phyloP scores from a whole-genome alignment of 1,284 basidiomycete genomes.

The Fistulina hepatica region DNA sequence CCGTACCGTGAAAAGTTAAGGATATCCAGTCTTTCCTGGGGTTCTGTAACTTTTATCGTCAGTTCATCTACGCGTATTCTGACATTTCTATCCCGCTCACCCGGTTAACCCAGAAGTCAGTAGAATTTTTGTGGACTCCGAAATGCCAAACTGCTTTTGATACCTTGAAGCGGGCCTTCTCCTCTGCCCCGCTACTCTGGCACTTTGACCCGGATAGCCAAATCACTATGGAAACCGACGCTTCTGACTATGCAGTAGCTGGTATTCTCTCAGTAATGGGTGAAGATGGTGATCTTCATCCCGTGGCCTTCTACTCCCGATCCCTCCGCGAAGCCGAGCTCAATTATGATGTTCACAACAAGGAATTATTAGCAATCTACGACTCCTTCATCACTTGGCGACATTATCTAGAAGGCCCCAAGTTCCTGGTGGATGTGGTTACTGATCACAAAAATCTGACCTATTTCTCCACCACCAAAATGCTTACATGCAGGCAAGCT shows the following conservation, averaged over 20 bases:
- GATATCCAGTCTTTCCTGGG: conserved; percentile 7
- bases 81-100: conserved; percentile 23
- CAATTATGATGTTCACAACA: conserved; percentile 34
- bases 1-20: conserved; percentile 18
- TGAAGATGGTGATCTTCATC: conserved; percentile 20
- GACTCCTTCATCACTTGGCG: conserved; percentile 14
- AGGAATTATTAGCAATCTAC: conserved; percentile 29
- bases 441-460: conserved; percentile 19
- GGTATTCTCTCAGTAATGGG: conserved; percentile 13
- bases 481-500: conserved; percentile 4
- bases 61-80: conserved; percentile 30
- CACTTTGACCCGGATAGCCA: conserved; percentile 25
- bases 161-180: conserved; percentile 24
- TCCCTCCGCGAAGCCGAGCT: conserved; percentile 23
- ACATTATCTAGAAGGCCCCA: conserved; percentile 12
- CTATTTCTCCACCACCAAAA: conserved; percentile 6
- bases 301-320: conserved; percentile 25
- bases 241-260: conserved; percentile 23
- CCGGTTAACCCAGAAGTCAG: conserved; percentile 19
- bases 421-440: conserved; percentile 9
- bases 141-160: conserved; percentile 19
- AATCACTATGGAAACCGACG: conserved; percentile 23
- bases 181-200: conserved; percentile 22
- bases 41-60: conserved; percentile 25
- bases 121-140: conserved; percentile 17